Conservation (phyloP, 306 rosid species). For the Castanospermum australe region DNA sequence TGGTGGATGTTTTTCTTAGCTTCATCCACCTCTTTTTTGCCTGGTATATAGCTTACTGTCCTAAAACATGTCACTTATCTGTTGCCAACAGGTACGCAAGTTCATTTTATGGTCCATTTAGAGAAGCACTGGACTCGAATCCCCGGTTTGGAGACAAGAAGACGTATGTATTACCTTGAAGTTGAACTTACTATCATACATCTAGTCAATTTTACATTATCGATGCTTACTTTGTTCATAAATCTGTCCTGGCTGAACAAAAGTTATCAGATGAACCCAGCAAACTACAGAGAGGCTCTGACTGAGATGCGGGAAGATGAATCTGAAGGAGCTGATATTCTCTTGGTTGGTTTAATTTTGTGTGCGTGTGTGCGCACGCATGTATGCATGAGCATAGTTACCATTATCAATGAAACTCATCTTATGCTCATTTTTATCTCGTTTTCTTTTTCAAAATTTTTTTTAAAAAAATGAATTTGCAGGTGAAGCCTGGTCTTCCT, state of each 20-base stretch:
- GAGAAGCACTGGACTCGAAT: constrained; percentile 94
- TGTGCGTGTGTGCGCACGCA: background rate
- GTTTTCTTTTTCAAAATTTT: constrained; percentile 1
- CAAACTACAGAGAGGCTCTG: constrained; percentile 91
- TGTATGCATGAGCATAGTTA: background rate
- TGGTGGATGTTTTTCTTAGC: background rate
- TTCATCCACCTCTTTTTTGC: background rate
- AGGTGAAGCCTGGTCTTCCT: constrained; percentile 98
- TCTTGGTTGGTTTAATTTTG: constrained; percentile 65
- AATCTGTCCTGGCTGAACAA: constrained; percentile 37
- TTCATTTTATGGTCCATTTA: constrained; percentile 93
- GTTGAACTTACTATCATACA: background rate
- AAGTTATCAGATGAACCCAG: constrained; percentile 98
- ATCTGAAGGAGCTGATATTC: constrained; percentile 96
- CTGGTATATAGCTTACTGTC: background rate
- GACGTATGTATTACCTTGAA: constrained; percentile 55
- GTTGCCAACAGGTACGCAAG: constrained; percentile 79
- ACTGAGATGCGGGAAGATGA: constrained; percentile 83
- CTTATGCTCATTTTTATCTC: background rate
- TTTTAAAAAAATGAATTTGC: constrained; percentile 28
- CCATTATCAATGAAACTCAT: background rate
- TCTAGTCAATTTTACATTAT: background rate
- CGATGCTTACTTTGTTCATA: constrained; percentile 34
- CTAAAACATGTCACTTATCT: constrained; percentile 14
- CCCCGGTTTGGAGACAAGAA: constrained; percentile 97